These are phyloP conservation scores for Agaricus subrufescens DNA, from an alignment of 768 basidiomycete genomes.

Conservation along the genomic window DNA sequence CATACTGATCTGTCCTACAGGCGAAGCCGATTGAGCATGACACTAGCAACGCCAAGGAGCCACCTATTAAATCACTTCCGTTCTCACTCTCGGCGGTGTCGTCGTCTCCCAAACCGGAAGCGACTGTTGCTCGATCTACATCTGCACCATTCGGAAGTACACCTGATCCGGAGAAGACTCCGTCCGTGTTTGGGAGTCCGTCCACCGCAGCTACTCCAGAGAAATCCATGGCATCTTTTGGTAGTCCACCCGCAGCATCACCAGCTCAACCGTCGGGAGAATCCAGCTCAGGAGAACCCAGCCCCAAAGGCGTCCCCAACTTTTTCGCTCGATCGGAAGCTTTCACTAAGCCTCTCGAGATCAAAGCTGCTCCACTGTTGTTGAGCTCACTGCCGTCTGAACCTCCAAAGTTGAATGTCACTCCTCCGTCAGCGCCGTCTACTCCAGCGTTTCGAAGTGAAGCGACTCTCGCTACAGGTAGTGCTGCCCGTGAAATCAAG, in stretches of 20 bases:
- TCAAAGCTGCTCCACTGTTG: slow-evolving; percentile 20
- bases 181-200: slow-evolving; percentile 1
- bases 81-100: slow-evolving; percentile 43
- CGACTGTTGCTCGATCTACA: not conserved
- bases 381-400: slow-evolving; percentile 13
- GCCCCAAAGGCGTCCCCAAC: slow-evolving; percentile 60
- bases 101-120: slow-evolving; percentile 4
- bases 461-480: slow-evolving; percentile 11
- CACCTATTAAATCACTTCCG: slow-evolving; percentile 59
- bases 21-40: slow-evolving; percentile 33
- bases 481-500: not conserved
- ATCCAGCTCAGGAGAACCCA: slow-evolving; percentile 15
- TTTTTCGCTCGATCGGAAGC: slow-evolving; percentile 57
- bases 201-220: not conserved
- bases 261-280: slow-evolving; percentile 1
- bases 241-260: slow-evolving; percentile 1
- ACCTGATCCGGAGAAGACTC: not conserved
- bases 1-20: slow-evolving; percentile 18
- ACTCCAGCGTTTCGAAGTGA: slow-evolving; percentile 6
- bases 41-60: slow-evolving; percentile 48
- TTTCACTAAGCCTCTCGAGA: slow-evolving; percentile 34
- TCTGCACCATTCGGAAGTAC: not conserved
- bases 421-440: slow-evolving; percentile 2
- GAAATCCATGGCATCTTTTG: slow-evolving; percentile 7
- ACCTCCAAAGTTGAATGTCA: slow-evolving; percentile 14